These are phyloP conservation scores for Fraxinus cuspidata DNA, from an alignment of 257 asterid species.

Conservation along the genomic window DNA sequence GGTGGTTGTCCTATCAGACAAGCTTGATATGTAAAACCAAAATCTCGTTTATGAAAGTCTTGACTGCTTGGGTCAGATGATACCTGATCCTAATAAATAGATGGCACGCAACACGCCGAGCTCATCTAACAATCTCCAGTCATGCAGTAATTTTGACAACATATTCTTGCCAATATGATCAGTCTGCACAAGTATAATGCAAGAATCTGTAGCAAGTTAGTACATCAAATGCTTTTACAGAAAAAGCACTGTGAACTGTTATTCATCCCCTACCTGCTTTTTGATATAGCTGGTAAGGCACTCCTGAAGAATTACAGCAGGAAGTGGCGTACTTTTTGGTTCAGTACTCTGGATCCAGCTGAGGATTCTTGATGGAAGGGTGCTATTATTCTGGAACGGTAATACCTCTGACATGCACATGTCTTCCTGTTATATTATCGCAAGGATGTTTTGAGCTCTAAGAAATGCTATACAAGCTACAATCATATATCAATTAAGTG, in stretches of 20 bases:
- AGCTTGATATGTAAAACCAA: not conserved
- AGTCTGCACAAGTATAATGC: conserved; percentile 57
- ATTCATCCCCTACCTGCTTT: conserved; percentile 65
- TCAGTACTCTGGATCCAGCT: conserved; percentile 69
- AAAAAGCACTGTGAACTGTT: conserved; percentile 10
- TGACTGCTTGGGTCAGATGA: conserved; percentile 14
- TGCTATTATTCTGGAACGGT: conserved; percentile 91
- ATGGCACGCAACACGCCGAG: conserved; percentile 86
- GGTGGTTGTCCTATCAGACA: conserved; percentile 14
- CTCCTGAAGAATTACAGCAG: conserved; percentile 79
- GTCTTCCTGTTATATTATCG: conserved; percentile 61
- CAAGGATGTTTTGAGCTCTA: conserved; percentile 21
- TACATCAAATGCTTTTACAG: conserved; percentile 16
- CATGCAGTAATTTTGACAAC: conserved; percentile 74
- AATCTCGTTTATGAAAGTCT: not conserved
- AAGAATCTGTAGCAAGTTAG: conserved; percentile 11
- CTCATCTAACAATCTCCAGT: conserved; percentile 93
- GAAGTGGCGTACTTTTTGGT: conserved; percentile 69
- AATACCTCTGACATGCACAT: conserved; percentile 70
- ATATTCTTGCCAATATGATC: conserved; percentile 84
- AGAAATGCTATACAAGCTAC: conserved; percentile 18
- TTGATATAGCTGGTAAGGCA: conserved; percentile 76
- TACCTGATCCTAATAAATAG: conserved; percentile 97
- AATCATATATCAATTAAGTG: conserved; percentile 23
- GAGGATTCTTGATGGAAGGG: conserved; percentile 76